phyloP scores from a whole-genome alignment of 345 rosid species.

The Citrus hindsii region DNA sequence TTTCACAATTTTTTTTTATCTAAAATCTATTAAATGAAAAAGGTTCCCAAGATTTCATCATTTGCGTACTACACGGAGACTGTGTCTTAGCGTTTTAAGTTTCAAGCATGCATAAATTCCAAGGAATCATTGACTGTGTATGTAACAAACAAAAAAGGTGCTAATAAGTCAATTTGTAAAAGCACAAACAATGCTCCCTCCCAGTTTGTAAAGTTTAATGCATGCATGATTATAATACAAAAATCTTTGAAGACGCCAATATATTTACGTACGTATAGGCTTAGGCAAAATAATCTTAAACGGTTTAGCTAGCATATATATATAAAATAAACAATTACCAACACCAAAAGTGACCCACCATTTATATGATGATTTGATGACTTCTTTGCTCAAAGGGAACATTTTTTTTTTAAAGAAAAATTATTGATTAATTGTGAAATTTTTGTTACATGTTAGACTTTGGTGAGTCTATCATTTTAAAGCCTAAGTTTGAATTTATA shows the following conservation, averaged over 20 bases:
- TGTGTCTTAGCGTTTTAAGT: too few species aligned
- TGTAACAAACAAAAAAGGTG: neutral
- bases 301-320: neutral
- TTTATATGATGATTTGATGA: neutral
- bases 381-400: neutral
- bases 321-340: neutral
- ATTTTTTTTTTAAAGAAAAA: too few species aligned
- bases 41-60: too few species aligned
- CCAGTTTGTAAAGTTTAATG: slow-evolving; percentile 2
- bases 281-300: neutral
- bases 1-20: neutral
- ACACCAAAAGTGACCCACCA: neutral
- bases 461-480: too few species aligned
- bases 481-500: too few species aligned
- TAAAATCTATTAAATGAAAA: too few species aligned
- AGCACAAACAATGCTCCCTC: neutral
- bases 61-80: too few species aligned
- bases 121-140: neutral
- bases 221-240: neutral
- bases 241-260: neutral
- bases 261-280: neutral
- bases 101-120: neutral
- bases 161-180: neutral
- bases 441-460: too few species aligned
- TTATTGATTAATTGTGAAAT: too few species aligned